phyloP scores from a whole-genome alignment of 1,284 basidiomycete genomes.

The Bjerkandera adusta region DNA sequence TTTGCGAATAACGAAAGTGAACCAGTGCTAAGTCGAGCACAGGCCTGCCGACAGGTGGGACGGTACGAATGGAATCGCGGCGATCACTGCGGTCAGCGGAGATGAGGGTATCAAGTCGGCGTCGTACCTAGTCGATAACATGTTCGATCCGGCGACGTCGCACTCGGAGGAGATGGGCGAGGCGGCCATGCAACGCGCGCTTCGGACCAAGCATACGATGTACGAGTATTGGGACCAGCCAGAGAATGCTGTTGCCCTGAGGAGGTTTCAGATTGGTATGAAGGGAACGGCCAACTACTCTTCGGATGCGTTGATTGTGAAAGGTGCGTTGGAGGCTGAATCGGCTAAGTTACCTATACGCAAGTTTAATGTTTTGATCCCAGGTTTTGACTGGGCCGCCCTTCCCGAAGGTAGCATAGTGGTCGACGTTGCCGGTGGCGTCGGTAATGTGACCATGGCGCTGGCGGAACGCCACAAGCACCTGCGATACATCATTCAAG shows the following conservation, averaged over 20 bases:
- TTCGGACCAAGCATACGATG: slow-evolving; percentile 1
- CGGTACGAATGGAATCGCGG: slow-evolving; percentile 8
- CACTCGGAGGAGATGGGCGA: slow-evolving; percentile 19
- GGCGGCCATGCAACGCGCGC: slow-evolving; percentile 6
- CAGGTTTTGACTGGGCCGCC: slow-evolving; percentile 15
- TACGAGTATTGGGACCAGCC: slow-evolving; percentile 10
- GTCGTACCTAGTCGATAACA: slow-evolving; percentile 32
- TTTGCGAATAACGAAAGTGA: too few relatives aligned
- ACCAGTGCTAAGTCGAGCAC: not conserved
- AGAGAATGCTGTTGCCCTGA: slow-evolving; percentile 4
- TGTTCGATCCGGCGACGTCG: slow-evolving; percentile 18
- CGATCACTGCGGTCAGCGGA: slow-evolving; percentile 22
- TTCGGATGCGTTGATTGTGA: too few relatives aligned
- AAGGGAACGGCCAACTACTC: slow-evolving; percentile 33
- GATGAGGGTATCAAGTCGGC: slow-evolving; percentile 36
- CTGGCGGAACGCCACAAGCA: slow-evolving; percentile 14
- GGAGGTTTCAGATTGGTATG: slow-evolving; percentile 59
- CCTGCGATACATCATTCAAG: slow-evolving; percentile 20
- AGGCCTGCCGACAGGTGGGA: slow-evolving; percentile 13
- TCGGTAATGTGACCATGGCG: slow-evolving; percentile 15
- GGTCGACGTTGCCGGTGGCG: slow-evolving; percentile 22
- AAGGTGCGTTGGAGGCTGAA: too few relatives aligned
- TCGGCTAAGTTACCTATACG: too few relatives aligned
- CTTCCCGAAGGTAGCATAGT: slow-evolving; percentile 15
- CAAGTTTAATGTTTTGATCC: too few relatives aligned